A percentile compares a stretch with the other conserved stretches of the same genome.
phyloP scores from a whole-genome alignment of 345 rosid species.

The Camelina hispida region DNA sequence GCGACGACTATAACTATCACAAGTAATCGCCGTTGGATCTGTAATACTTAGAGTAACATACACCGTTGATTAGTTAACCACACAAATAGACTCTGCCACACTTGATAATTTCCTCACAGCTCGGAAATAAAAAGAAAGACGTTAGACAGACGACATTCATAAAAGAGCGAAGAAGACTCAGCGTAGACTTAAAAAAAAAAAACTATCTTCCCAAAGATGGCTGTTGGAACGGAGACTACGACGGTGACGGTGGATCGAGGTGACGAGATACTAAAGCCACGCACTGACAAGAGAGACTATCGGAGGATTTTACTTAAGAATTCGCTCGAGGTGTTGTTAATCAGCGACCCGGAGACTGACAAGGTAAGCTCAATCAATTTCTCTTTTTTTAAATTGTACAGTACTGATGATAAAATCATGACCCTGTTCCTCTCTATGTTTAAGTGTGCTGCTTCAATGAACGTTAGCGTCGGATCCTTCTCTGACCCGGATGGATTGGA shows the following conservation, averaged over 20 bases:
- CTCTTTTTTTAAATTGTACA: too few species aligned
- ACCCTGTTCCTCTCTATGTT: background rate
- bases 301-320: conserved; percentile 65
- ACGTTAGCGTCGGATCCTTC: conserved; percentile 76
- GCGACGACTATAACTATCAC: background rate
- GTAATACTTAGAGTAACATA: background rate
- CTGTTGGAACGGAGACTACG: conserved; percentile 45
- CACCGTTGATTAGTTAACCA: conserved; percentile 1
- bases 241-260: conserved; percentile 9
- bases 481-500: conserved; percentile 79
- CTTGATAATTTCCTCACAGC: background rate
- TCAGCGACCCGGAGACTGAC: conserved; percentile 83
- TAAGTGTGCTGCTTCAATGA: conserved; percentile 94
- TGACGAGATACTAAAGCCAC: conserved; percentile 62
- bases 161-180: background rate
- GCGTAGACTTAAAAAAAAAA: background rate
- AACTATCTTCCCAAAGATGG: conserved; percentile 43
- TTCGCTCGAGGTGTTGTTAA: conserved; percentile 74
- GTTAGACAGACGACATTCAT: background rate
- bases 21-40: conserved; percentile 23
- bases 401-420: too few species aligned
- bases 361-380: conserved; percentile 48
- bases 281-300: conserved; percentile 77
- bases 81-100: background rate
- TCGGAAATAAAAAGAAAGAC: background rate